These are phyloP conservation scores for Fusarium napiforme DNA, from an alignment of 2,329 filamentous ascomycete species.

Conservation along the genomic window DNA sequence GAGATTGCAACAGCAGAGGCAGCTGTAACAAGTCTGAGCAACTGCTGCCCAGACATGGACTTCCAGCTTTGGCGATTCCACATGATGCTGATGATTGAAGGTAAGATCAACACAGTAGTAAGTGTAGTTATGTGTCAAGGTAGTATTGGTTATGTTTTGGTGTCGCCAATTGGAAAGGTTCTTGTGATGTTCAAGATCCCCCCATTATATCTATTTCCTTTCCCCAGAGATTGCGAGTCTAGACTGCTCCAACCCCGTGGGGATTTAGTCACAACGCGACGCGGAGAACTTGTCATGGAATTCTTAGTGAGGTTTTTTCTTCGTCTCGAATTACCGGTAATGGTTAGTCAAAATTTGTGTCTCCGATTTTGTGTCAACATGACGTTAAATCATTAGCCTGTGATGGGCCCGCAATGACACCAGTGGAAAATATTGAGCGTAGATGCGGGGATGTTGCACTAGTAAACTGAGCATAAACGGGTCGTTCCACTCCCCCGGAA, in stretches of 20 bases:
- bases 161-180: not conserved
- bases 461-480: not conserved
- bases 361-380: not conserved
- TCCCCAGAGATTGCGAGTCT: not conserved
- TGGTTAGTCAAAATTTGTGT: not conserved
- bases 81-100: not conserved
- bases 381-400: not conserved
- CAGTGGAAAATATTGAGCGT: not conserved
- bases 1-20: conserved; percentile 29
- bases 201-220: not conserved
- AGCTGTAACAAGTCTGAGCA: conserved; percentile 23
- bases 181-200: not conserved
- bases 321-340: not conserved
- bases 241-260: not conserved
- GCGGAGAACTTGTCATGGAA: not conserved
- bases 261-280: not conserved
- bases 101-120: not conserved
- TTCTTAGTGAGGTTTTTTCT: not conserved
- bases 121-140: not conserved
- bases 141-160: not conserved
- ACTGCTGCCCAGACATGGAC: conserved; percentile 9
- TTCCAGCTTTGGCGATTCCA: conserved; percentile 16
- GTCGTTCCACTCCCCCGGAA: not conserved
- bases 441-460: not conserved
- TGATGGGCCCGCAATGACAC: not conserved